Conservation (phyloP, 2,329 filamentous ascomycete genomes). For the Colletotrichum gloeosporioides region DNA sequence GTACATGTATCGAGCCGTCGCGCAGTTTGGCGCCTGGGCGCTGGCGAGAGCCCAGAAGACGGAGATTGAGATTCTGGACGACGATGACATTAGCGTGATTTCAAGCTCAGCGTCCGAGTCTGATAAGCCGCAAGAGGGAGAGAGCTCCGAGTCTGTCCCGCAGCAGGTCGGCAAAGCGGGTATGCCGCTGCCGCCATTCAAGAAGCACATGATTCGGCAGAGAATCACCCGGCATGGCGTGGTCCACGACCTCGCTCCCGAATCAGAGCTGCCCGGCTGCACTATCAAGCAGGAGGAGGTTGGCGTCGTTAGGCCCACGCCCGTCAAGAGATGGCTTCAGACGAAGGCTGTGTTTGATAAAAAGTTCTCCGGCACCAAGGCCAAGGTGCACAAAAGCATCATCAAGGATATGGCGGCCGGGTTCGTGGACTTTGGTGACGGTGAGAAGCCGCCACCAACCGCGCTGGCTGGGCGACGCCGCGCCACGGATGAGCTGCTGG, state of each 20-base stretch:
- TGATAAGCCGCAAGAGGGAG: constrained; percentile 31
- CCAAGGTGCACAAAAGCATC: constrained; percentile 74
- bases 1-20: constrained; percentile 90
- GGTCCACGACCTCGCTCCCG: constrained; percentile 70
- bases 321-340: constrained; percentile 83
- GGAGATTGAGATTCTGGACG: constrained; percentile 81
- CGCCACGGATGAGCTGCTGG: constrained; percentile 49
- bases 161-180: constrained; percentile 80
- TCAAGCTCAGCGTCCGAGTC: constrained; percentile 60
- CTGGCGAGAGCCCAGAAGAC: constrained; percentile 81
- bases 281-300: constrained; percentile 68
- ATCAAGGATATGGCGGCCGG: constrained; percentile 75
- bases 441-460: constrained; percentile 82
- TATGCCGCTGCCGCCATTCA: constrained; percentile 80
- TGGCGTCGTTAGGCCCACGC: constrained; percentile 79
- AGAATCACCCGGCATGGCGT: constrained; percentile 79
- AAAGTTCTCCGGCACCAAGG: constrained; percentile 72
- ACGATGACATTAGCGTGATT: constrained; percentile 78
- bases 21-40: constrained; percentile 93
- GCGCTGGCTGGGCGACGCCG: constrained; percentile 77
- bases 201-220: constrained; percentile 90
- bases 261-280: constrained; percentile 69
- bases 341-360: constrained; percentile 76
- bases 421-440: constrained; percentile 72
- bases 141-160: constrained; percentile 23